Conservation (phyloP, 495 filamentous ascomycete species). For the Cudoniella acicularis region DNA sequence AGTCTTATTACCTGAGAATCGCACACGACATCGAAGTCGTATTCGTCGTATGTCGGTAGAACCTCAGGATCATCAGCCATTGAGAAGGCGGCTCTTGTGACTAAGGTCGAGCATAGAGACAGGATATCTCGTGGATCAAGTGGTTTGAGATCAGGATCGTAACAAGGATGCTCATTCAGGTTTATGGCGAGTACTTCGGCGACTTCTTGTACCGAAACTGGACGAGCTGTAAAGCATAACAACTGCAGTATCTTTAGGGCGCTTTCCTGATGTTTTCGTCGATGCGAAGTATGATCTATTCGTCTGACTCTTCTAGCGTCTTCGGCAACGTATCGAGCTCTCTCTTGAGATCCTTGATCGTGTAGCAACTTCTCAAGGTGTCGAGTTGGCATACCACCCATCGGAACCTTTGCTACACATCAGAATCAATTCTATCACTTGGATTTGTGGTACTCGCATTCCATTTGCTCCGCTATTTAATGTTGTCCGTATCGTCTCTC, state of each 20-base stretch:
- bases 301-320: not conserved
- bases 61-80: not conserved
- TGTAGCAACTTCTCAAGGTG: not conserved
- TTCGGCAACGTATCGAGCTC: not conserved
- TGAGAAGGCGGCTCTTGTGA: not conserved
- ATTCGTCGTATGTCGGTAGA: not conserved
- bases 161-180: not conserved
- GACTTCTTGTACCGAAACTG: not conserved
- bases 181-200: not conserved
- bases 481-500: not conserved
- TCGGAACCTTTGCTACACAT: not conserved
- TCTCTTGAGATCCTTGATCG: not conserved
- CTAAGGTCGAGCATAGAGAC: not conserved
- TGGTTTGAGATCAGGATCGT: not conserved
- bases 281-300: not conserved
- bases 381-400: not conserved
- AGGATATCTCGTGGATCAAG: not conserved
- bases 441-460: not conserved
- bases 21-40: no score
- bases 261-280: not conserved
- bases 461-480: not conserved
- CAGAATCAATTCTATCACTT: no score
- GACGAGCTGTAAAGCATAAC: not conserved
- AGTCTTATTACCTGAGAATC: no score
- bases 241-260: not conserved